A percentile compares a stretch with the other conserved stretches of the same genome.
phyloP scores from a whole-genome alignment of 2,329 filamentous ascomycete genomes.

The Chalaropsis ovoidea region DNA sequence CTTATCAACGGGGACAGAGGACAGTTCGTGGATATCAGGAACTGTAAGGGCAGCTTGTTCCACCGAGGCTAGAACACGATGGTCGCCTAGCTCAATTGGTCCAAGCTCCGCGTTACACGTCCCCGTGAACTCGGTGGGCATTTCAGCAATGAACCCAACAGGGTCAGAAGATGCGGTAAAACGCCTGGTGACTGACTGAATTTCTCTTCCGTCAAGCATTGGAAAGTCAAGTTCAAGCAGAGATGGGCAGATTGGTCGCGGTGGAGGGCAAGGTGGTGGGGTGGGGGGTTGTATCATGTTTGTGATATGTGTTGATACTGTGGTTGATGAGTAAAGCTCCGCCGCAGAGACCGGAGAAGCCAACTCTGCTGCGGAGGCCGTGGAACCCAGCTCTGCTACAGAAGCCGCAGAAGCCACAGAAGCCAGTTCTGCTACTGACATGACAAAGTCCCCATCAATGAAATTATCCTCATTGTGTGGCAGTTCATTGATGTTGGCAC shows the following conservation, averaged over 20 bases:
- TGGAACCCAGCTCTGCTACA: too few species aligned
- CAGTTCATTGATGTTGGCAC: background rate
- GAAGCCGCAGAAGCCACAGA: background rate
- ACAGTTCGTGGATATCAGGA: constrained; percentile 34
- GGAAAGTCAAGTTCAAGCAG: constrained; percentile 28
- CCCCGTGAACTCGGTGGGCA: constrained; percentile 38
- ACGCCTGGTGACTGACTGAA: constrained; percentile 29
- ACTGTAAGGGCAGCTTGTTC: constrained; percentile 18
- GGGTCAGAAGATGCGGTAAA: constrained; percentile 32
- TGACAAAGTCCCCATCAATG: background rate
- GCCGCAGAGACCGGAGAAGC: background rate
- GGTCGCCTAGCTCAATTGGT: constrained; percentile 40
- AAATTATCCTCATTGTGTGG: background rate
- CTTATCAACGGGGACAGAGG: constrained; percentile 28
- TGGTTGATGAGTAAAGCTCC: background rate
- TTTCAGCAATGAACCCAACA: constrained; percentile 40
- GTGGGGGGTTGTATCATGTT: background rate
- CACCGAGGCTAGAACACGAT: constrained; percentile 33
- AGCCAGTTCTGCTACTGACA: background rate
- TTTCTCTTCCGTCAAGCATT: constrained; percentile 33
- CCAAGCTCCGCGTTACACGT: constrained; percentile 36
- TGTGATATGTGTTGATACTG: background rate
- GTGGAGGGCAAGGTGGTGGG: background rate
- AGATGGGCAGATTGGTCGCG: background rate
- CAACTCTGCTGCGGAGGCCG: background rate